Conservation (phyloP, 2,329 filamentous ascomycete species). For the Monilinia vaccinii-corymbosi region DNA sequence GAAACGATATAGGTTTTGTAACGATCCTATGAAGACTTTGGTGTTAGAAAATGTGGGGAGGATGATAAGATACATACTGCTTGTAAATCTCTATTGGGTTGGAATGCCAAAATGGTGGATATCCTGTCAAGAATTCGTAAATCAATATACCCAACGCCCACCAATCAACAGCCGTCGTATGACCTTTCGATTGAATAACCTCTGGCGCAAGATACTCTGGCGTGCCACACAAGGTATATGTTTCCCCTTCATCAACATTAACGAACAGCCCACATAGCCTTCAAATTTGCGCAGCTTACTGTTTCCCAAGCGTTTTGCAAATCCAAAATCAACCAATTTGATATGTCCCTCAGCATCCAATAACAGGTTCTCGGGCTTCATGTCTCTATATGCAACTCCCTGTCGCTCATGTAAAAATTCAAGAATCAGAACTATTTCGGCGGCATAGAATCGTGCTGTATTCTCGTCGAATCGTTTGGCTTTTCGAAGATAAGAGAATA, state of each 20-base stretch:
- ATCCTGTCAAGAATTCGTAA: slow-evolving; percentile 77
- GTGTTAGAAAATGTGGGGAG: background rate
- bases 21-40: slow-evolving; percentile 50
- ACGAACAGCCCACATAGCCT: background rate
- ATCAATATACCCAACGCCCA: slow-evolving; percentile 79
- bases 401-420: slow-evolving; percentile 74
- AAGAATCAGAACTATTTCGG: slow-evolving; percentile 73
- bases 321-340: slow-evolving; percentile 78
- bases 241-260: slow-evolving; percentile 13
- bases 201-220: slow-evolving; percentile 79
- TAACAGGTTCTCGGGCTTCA: slow-evolving; percentile 77
- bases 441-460: slow-evolving; percentile 72
- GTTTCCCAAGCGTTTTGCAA: slow-evolving; percentile 67
- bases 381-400: slow-evolving; percentile 70
- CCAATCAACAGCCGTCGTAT: slow-evolving; percentile 73
- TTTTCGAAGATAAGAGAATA: slow-evolving; percentile 74
- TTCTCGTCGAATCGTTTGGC: slow-evolving; percentile 71
- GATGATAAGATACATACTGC: slow-evolving; percentile 41
- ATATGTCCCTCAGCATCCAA: slow-evolving; percentile 71
- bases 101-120: slow-evolving; percentile 80
- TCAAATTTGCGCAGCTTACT: slow-evolving; percentile 30
- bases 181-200: slow-evolving; percentile 75
- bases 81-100: slow-evolving; percentile 85
- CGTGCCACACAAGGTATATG: slow-evolving; percentile 75
- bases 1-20: slow-evolving; percentile 67